Evolutionary conservation across 1,284 basidiomycete species (phyloP).

Genomic region (Neolentinus lepideus): DNA sequence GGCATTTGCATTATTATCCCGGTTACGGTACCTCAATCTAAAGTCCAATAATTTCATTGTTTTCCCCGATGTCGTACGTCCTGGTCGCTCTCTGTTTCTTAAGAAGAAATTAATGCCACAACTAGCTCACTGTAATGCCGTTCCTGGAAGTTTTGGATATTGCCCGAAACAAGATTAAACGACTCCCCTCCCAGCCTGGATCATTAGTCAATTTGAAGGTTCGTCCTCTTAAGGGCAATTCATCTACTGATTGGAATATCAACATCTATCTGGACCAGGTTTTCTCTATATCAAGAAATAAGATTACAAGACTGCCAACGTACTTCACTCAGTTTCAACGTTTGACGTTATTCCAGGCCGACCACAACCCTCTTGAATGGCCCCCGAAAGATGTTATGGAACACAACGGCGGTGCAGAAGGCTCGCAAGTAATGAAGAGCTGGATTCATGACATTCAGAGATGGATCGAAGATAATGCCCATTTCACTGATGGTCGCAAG

Average conservation of each 20-base stretch:
- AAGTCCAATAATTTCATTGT: conserved; percentile 81
- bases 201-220: conserved; percentile 76
- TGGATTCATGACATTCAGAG: conserved; percentile 70
- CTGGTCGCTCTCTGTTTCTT: conserved; percentile 3
- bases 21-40: conserved; percentile 89
- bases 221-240: conserved; percentile 17
- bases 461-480: conserved; percentile 61
- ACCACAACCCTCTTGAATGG: conserved; percentile 92
- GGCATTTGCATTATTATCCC: conserved; percentile 71
- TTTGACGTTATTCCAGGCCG: conserved; percentile 80
- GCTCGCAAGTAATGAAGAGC: conserved; percentile 47
- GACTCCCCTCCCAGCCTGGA: conserved; percentile 77
- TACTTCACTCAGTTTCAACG: conserved; percentile 74
- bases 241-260: background rate
- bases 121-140: conserved; percentile 77
- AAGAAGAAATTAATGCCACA: conserved; percentile 1
- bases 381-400: conserved; percentile 60
- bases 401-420: conserved; percentile 32
- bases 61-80: conserved; percentile 83
- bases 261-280: conserved; percentile 40
- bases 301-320: conserved; percentile 69
- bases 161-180: conserved; percentile 86
- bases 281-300: conserved; percentile 84
- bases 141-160: conserved; percentile 93
- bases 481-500: conserved; percentile 22